These are phyloP conservation scores for Leishmania arabica DNA, from an alignment of 208 protist species.

Conservation along the genomic window DNA sequence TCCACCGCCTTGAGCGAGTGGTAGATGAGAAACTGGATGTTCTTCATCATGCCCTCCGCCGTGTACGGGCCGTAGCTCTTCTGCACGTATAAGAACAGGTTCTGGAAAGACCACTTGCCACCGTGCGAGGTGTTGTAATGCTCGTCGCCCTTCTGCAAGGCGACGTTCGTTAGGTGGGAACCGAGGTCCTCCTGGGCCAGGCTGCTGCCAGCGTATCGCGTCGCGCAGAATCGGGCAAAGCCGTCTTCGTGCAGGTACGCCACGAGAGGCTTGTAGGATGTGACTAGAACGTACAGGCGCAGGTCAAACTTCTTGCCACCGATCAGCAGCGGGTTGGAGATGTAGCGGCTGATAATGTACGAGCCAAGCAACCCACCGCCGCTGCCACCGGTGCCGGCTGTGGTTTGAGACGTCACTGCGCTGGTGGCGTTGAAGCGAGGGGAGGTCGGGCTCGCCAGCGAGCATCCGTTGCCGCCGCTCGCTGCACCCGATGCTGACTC, in stretches of 20 bases:
- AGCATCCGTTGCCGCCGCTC: constrained; percentile 5
- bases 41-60: constrained; percentile 73
- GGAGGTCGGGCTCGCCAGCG: constrained; percentile 3
- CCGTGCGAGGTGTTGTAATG: constrained; percentile 95
- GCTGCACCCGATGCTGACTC: constrained; percentile 10
- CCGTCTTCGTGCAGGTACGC: constrained; percentile 92
- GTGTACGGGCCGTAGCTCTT: constrained; percentile 65
- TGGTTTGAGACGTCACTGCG: background rate
- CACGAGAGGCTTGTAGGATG: constrained; percentile 91
- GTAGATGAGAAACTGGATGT: constrained; percentile 94
- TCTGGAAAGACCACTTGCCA: constrained; percentile 93
- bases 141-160: constrained; percentile 94
- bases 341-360: constrained; percentile 95
- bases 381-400: background rate
- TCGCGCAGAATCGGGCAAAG: constrained; percentile 95
- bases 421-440: background rate
- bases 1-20: constrained; percentile 92
- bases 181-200: constrained; percentile 77
- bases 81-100: constrained; percentile 90
- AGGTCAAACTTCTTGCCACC: constrained; percentile 98
- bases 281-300: constrained; percentile 97
- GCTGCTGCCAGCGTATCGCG: constrained; percentile 70
- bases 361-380: constrained; percentile 32
- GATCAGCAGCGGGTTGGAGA: constrained; percentile 95
- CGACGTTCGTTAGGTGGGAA: constrained; percentile 97